A percentile compares a stretch with the other conserved stretches of the same genome.
Conservation (phyloP, 2,329 filamentous ascomycete genomes). For the Venturia pyrina region DNA sequence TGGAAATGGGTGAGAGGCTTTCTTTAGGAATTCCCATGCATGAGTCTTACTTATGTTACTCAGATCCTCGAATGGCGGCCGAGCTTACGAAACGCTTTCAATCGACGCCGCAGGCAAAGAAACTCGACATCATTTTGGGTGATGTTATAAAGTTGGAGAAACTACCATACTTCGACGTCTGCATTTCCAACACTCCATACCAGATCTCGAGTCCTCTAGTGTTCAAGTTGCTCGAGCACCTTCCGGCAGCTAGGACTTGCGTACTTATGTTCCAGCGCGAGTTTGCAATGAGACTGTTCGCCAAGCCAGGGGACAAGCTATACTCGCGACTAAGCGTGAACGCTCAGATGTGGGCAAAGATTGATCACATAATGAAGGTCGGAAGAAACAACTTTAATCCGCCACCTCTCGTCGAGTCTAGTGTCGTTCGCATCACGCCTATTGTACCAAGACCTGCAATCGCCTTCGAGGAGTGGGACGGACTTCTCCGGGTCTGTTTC, state of each 20-base stretch:
- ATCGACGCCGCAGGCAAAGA: conserved; percentile 72
- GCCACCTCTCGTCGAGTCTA: conserved; percentile 83
- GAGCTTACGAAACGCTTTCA: conserved; percentile 92
- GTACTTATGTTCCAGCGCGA: conserved; percentile 97
- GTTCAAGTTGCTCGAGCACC: conserved; percentile 77
- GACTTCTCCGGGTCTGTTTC: conserved; percentile 72
- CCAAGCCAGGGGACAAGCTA: conserved; percentile 75
- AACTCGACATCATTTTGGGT: conserved; percentile 78
- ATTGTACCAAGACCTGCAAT: conserved; percentile 80
- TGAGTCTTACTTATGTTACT: background rate
- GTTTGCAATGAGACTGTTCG: conserved; percentile 83
- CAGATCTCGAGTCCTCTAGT: conserved; percentile 84
- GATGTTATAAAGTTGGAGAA: conserved; percentile 83
- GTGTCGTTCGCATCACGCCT: conserved; percentile 80
- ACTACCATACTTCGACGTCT: conserved; percentile 69
- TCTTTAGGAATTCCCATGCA: background rate
- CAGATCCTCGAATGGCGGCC: conserved; percentile 87
- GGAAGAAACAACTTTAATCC: conserved; percentile 95
- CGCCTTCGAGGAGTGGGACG: conserved; percentile 92
- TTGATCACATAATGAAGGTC: conserved; percentile 72
- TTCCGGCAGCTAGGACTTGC: conserved; percentile 69
- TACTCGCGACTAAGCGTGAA: conserved; percentile 90
- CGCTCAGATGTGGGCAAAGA: conserved; percentile 77
- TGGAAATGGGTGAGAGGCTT: conserved; percentile 51
- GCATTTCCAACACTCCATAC: conserved; percentile 69